A percentile compares a stretch with the other conserved stretches of the same genome.
Conservation (phyloP, 2,329 filamentous ascomycete genomes). For the Ambrosiella beaveri region DNA sequence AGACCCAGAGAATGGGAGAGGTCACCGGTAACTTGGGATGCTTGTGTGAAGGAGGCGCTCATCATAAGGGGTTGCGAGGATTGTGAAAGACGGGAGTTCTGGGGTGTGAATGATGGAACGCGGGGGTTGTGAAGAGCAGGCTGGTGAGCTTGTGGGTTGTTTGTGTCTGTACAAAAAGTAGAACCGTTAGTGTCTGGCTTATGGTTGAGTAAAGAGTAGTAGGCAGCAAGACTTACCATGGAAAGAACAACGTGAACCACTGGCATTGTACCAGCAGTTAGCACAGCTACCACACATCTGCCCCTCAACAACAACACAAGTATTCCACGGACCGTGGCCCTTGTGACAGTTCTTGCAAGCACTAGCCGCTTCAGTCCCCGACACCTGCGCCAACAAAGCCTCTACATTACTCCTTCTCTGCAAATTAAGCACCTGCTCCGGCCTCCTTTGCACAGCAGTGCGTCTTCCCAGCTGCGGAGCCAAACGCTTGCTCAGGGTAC, state of each 20-base stretch:
- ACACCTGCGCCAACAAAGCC: constrained; percentile 39
- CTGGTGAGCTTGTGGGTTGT: constrained; percentile 25
- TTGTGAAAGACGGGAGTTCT: constrained; percentile 14
- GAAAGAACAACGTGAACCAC: constrained; percentile 41
- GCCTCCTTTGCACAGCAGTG: constrained; percentile 33
- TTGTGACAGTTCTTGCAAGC: constrained; percentile 44
- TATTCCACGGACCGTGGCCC: constrained; percentile 41
- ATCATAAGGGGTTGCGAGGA: constrained; percentile 7
- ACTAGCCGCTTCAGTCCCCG: constrained; percentile 29
- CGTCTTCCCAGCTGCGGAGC: constrained; percentile 31
- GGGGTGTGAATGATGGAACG: constrained; percentile 7
- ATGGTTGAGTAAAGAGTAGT: not conserved
- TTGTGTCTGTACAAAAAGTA: constrained; percentile 17
- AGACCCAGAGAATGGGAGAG: not conserved
- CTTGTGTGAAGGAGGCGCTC: not conserved
- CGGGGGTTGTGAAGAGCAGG: constrained; percentile 12
- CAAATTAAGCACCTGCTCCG: constrained; percentile 37
- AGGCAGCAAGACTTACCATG: constrained; percentile 28
- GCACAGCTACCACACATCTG: constrained; percentile 45
- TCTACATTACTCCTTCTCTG: constrained; percentile 42
- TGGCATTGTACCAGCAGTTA: constrained; percentile 48
- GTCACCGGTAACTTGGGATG: not conserved
- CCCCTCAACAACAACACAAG: constrained; percentile 40
- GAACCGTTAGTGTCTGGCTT: constrained; percentile 19
- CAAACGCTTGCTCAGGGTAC: constrained; percentile 37